These are phyloP conservation scores for Quercus engelmannii DNA, from an alignment of 306 rosid genomes.

Conservation along the genomic window DNA sequence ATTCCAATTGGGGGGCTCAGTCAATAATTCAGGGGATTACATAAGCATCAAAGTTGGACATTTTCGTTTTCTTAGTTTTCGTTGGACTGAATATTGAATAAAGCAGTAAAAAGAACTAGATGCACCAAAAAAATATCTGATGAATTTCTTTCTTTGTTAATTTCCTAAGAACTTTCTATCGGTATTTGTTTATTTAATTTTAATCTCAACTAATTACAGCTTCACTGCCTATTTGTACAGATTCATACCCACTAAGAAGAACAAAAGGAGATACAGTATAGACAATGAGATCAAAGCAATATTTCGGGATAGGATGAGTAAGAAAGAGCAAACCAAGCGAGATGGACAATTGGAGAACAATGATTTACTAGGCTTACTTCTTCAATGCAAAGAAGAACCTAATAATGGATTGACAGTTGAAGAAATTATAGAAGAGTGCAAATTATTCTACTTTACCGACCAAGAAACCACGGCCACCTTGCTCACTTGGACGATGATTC, in stretches of 20 bases:
- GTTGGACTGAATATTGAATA: too few relatives aligned
- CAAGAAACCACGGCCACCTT: constrained; percentile 42
- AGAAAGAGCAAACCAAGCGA: constrained; percentile 25
- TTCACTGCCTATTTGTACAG: constrained; percentile 1
- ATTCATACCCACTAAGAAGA: constrained; percentile 42
- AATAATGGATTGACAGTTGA: constrained; percentile 28
- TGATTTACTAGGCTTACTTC: constrained; percentile 34
- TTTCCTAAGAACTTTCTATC: too few relatives aligned
- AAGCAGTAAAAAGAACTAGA: too few relatives aligned
- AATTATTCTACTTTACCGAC: constrained; percentile 51
- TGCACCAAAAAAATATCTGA: too few relatives aligned
- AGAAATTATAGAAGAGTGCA: constrained; percentile 55
- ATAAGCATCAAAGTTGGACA: neutral
- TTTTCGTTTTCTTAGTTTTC: too few relatives aligned
- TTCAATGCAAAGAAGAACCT: constrained; percentile 20
- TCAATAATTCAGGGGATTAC: neutral
- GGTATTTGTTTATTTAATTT: neutral
- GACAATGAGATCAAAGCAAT: constrained; percentile 33
- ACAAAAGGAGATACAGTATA: constrained; percentile 30
- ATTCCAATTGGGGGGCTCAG: neutral
- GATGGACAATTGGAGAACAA: constrained; percentile 15
- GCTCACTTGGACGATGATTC: constrained; percentile 46
- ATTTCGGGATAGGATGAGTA: constrained; percentile 24
- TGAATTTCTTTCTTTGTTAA: too few relatives aligned
- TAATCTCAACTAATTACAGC: neutral